Conservation (phyloP, 805 yeast species). For the Kazachstania psychrophila region DNA sequence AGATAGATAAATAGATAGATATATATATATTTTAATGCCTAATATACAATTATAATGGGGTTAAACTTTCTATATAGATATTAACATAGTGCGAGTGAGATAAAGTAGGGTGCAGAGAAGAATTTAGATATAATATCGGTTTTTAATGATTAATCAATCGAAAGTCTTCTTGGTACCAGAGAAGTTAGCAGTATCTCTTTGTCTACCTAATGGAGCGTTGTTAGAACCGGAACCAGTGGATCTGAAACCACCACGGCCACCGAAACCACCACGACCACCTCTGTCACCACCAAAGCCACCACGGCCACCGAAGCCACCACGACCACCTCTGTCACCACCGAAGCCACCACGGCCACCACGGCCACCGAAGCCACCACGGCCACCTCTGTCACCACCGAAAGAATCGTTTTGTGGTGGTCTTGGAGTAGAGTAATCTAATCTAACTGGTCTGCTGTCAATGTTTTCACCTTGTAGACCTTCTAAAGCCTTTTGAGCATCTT, state of each 20-base stretch:
- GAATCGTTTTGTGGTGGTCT: slow-evolving; percentile 54
- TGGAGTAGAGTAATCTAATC: slow-evolving; percentile 93
- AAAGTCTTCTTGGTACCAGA: slow-evolving; percentile 78
- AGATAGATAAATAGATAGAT: neutral
- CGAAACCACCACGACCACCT: slow-evolving; percentile 17
- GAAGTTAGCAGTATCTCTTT: slow-evolving; percentile 48
- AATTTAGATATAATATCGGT: neutral
- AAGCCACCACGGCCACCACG: slow-evolving; percentile 29
- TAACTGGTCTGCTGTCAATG: slow-evolving; percentile 85
- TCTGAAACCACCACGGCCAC: slow-evolving; percentile 5
- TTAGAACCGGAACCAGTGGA: slow-evolving; percentile 47
- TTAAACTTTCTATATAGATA: neutral
- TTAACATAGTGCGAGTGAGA: slow-evolving; percentile 1
- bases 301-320: slow-evolving; percentile 6
- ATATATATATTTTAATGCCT: slow-evolving; percentile 1
- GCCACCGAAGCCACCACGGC: slow-evolving; percentile 28
- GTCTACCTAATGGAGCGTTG: slow-evolving; percentile 43
- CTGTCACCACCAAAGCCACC: slow-evolving; percentile 10
- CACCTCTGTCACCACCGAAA: slow-evolving; percentile 34
- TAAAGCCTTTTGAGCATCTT: slow-evolving; percentile 83
- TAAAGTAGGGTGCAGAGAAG: too few relatives aligned
- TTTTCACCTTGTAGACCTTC: slow-evolving; percentile 82
- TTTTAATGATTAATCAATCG: slow-evolving; percentile 37
- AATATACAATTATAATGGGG: slow-evolving; percentile 1
- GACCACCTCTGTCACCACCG: slow-evolving; percentile 21